Evolutionary conservation across 108 stramenopile genomes (phyloP).

Genomic region (Cylindrotheca fusiformis): DNA sequence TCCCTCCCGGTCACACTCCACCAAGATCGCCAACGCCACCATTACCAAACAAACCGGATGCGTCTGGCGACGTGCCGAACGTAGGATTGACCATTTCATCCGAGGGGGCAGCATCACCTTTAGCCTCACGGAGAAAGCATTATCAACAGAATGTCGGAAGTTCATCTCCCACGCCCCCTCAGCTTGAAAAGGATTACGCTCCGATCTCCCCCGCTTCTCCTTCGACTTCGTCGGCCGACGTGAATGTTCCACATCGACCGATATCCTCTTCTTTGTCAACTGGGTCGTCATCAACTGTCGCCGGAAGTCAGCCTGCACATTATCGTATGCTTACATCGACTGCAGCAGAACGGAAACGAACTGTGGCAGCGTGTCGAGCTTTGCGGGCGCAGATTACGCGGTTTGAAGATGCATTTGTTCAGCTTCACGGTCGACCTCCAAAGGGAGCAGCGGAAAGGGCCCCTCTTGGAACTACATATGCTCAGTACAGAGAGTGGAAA

Average conservation of each 20-base stretch:
- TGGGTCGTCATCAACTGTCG: conserved; percentile 11
- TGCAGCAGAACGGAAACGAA: conserved; percentile 80
- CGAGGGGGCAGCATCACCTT: conserved; percentile 4
- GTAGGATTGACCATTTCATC: too few species aligned
- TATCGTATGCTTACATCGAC: conserved; percentile 85
- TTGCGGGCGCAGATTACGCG: conserved; percentile 82
- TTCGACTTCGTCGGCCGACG: conserved; percentile 36
- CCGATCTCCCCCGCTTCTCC: conserved; percentile 35
- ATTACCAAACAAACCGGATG: too few species aligned
- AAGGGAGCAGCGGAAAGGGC: conserved; percentile 80
- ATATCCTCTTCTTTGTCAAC: conserved; percentile 39
- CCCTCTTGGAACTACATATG: conserved; percentile 85
- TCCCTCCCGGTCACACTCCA: conserved; percentile 9
- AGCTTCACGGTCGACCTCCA: conserved; percentile 73
- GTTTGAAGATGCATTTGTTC: conserved; percentile 84
- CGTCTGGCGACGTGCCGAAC: too few species aligned
- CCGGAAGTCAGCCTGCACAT: conserved; percentile 40
- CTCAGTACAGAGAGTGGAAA: conserved; percentile 89
- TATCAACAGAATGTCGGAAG: too few species aligned
- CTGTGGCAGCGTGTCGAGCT: conserved; percentile 86
- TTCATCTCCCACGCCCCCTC: conserved; percentile 28
- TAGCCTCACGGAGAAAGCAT: conserved; percentile 11
- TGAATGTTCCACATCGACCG: conserved; percentile 36
- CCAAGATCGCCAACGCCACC: conserved; percentile 30
- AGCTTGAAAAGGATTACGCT: conserved; percentile 18